A percentile compares a stretch with the other conserved stretches of the same genome.
Evolutionary conservation across 495 filamentous ascomycete species (phyloP).

Genomic region (Aspergillus bertholletiae): DNA sequence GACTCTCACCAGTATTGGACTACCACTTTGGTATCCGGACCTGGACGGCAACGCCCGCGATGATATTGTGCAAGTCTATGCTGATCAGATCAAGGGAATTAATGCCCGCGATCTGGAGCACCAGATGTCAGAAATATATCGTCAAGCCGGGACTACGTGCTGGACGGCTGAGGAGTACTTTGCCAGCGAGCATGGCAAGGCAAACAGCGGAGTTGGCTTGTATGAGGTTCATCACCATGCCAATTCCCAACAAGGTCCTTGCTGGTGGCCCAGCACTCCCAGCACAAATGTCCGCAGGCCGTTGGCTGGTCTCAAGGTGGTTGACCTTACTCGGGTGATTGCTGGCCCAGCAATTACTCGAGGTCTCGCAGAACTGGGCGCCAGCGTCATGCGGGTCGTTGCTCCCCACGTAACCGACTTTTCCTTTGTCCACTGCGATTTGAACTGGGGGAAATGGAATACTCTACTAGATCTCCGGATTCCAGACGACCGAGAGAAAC

Average conservation of each 20-base stretch:
- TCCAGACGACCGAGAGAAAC: neutral
- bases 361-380: slow-evolving; percentile 55
- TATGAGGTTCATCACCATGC: slow-evolving; percentile 38
- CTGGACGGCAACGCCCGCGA: slow-evolving; percentile 3
- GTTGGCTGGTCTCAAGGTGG: slow-evolving; percentile 36
- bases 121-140: slow-evolving; percentile 41
- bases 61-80: no score
- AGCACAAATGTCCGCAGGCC: slow-evolving; percentile 22
- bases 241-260: slow-evolving; percentile 27
- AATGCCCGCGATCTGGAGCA: slow-evolving; percentile 31
- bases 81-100: no score
- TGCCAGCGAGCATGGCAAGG: slow-evolving; percentile 45
- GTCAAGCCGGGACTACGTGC: slow-evolving; percentile 52
- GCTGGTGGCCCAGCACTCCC: slow-evolving; percentile 30
- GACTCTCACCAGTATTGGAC: slow-evolving; percentile 15
- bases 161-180: slow-evolving; percentile 44
- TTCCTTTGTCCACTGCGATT: slow-evolving; percentile 63
- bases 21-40: slow-evolving; percentile 37
- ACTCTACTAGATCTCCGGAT: slow-evolving; percentile 40
- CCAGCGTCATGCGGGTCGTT: slow-evolving; percentile 54
- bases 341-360: slow-evolving; percentile 50
- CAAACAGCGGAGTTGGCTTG: slow-evolving; percentile 44
- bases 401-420: slow-evolving; percentile 54
- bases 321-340: slow-evolving; percentile 52
- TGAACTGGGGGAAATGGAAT: slow-evolving; percentile 54